These are phyloP conservation scores for Blastocystis sp. DNA, from an alignment of 352 stramenopile species.

Conservation along the genomic window DNA sequence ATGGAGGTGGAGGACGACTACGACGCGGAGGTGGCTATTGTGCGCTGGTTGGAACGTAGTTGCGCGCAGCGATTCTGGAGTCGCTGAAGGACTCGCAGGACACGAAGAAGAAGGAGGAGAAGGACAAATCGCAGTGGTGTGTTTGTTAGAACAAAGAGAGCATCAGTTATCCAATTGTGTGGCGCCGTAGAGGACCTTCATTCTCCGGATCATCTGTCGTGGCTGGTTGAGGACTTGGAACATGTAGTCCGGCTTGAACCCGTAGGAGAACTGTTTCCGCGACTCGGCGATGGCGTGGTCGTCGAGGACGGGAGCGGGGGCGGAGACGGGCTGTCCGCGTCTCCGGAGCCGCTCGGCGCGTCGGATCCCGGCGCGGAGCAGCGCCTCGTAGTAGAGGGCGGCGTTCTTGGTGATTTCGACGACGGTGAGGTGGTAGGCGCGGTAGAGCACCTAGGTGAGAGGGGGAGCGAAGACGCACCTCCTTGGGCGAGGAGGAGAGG, in stretches of 20 bases:
- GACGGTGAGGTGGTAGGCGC: background rate
- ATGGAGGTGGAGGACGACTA: background rate
- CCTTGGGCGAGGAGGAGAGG: background rate
- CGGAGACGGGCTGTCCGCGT: background rate
- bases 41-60: background rate
- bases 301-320: background rate
- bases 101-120: background rate
- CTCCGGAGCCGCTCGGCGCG: background rate
- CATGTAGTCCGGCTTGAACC: conserved; percentile 53
- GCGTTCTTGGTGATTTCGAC: background rate
- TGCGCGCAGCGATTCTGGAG: conserved; percentile 14
- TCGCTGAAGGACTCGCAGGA: conserved; percentile 12
- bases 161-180: conserved; percentile 27
- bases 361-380: background rate
- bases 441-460: conserved; percentile 37
- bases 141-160: conserved; percentile 27
- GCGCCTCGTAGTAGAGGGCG: conserved; percentile 32
- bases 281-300: background rate
- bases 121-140: background rate
- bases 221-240: conserved; percentile 4
- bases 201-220: background rate
- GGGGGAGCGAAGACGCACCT: too few species aligned
- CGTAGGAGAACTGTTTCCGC: conserved; percentile 41
- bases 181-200: conserved; percentile 34
- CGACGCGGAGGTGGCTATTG: background rate